Evolutionary conservation across 768 basidiomycete genomes (phyloP).

Genomic region (Pleurotus platypus): DNA sequence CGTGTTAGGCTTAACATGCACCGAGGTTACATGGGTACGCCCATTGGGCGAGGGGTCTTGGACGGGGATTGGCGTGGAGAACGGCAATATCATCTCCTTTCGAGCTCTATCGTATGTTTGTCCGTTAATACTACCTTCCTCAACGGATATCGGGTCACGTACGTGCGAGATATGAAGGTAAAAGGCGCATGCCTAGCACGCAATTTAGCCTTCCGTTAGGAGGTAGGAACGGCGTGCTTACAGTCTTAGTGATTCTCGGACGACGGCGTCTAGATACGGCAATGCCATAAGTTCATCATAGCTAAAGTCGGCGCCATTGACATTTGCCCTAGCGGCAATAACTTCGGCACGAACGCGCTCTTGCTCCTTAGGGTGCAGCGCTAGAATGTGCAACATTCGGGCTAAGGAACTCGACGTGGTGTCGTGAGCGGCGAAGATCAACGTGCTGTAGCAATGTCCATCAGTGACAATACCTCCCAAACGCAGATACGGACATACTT

Average conservation of each 20-base stretch:
- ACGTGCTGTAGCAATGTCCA: conserved; percentile 12
- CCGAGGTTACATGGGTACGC: conserved; percentile 20
- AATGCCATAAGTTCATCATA: conserved; percentile 15
- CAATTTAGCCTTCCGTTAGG: background rate
- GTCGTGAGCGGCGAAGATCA: conserved; percentile 12
- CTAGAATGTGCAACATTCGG: conserved; percentile 11
- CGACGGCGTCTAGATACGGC: conserved; percentile 25
- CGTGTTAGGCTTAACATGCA: conserved; percentile 22
- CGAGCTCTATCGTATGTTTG: conserved; percentile 9
- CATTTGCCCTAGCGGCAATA: conserved; percentile 11
- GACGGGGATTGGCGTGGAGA: conserved; percentile 24
- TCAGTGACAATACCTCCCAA: conserved; percentile 7
- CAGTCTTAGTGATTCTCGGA: conserved; percentile 29
- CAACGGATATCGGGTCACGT: conserved; percentile 1
- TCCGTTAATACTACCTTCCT: too few relatives aligned
- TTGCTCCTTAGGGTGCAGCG: conserved; percentile 15
- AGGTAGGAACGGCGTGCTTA: conserved; percentile 12
- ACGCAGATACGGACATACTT: conserved; percentile 16
- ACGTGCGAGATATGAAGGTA: conserved; percentile 17
- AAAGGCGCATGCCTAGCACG: conserved; percentile 15
- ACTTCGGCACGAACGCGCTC: conserved; percentile 21
- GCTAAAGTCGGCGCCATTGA: conserved; percentile 15
- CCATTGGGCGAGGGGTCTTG: conserved; percentile 12
- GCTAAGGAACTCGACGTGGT: conserved; percentile 11
- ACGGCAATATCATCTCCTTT: conserved; percentile 23